These are phyloP conservation scores for Pelargonium cotyledonis DNA, from an alignment of 441 rosid species.

Conservation along the genomic window DNA sequence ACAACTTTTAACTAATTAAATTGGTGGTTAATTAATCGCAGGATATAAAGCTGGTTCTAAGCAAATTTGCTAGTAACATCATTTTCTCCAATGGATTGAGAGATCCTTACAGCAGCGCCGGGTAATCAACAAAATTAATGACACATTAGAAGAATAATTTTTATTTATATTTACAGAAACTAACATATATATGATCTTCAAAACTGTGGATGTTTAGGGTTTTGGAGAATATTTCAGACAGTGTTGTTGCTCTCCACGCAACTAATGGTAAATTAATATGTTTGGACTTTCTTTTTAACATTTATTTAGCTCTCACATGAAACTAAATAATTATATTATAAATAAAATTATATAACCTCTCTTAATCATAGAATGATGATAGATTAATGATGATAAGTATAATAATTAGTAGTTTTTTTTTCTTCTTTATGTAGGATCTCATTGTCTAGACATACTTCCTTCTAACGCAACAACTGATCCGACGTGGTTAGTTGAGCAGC, in stretches of 20 bases:
- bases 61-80: slow-evolving; percentile 66
- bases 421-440: slow-evolving; percentile 3
- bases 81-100: slow-evolving; percentile 71
- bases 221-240: slow-evolving; percentile 9
- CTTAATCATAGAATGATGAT: no score
- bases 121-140: slow-evolving; percentile 30
- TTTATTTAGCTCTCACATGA: background rate
- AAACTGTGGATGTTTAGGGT: background rate
- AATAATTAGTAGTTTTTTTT: background rate
- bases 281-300: background rate
- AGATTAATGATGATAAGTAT: background rate
- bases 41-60: slow-evolving; percentile 55
- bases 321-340: background rate
- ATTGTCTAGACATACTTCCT: slow-evolving; percentile 10
- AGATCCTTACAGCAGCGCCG: slow-evolving; percentile 80
- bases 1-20: no score
- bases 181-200: background rate
- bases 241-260: slow-evolving; percentile 2
- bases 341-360: background rate
- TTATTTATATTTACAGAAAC: background rate
- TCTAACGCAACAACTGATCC: slow-evolving; percentile 4
- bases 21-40: slow-evolving; percentile 20
- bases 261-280: background rate
- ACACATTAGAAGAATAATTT: background rate
- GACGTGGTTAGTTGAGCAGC: slow-evolving; percentile 10